Base-by-base conservation (phyloP, 805 yeast species). In the Saccharomycopsis guyanensis region DNA sequence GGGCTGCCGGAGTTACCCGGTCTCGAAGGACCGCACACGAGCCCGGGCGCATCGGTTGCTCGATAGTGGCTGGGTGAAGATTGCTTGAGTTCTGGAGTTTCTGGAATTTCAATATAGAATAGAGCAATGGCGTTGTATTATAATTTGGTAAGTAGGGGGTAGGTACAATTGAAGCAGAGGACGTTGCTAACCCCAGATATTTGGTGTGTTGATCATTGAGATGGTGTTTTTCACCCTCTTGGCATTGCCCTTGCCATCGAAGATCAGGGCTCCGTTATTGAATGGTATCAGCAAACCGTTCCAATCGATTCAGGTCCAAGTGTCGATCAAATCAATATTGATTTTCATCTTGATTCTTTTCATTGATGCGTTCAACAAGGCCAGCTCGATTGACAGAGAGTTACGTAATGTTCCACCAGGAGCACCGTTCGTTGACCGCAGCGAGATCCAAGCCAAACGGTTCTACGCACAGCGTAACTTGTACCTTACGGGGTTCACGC, bases 391-490 rank as follows among this genome's bases (percentile, higher is more conserved):
- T 31, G 71, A 76, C 33, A 68, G 71, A 40, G 95, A 86, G 58
- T 67, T 82, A 58, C 62, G 67, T 35, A 65, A 69, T 15, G 57
- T 59, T 33, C 57, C 55, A 6, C 56, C 57, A 7, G 52, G 56
- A 3, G 36, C 53, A 2, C 56, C 57, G 8, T 50, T 57, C 4
- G 55, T 64, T 25, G 56, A 64, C 43, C 73, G 96, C 49, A 68
- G 87, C 18, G 97, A 93, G 59, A 72, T 85, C 46, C 88, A 84
- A 64, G 93, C 96, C 19, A 78, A 96, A 65, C 76, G 88, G 59
- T 93, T 93, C 66, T 89, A 89, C 60, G 87, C 97, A 18, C 98
- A 93, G 69, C 80, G 99, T 69, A 93, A 93, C 71, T 78, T 88
- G 82, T 93, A 93, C 58, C 72, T 93, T 42, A 87, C 96, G 56